Evolutionary conservation across 495 filamentous ascomycete species (phyloP), one percentile per base, ranked within the genome.

Genomic region (Neurospora sp.): DNA sequence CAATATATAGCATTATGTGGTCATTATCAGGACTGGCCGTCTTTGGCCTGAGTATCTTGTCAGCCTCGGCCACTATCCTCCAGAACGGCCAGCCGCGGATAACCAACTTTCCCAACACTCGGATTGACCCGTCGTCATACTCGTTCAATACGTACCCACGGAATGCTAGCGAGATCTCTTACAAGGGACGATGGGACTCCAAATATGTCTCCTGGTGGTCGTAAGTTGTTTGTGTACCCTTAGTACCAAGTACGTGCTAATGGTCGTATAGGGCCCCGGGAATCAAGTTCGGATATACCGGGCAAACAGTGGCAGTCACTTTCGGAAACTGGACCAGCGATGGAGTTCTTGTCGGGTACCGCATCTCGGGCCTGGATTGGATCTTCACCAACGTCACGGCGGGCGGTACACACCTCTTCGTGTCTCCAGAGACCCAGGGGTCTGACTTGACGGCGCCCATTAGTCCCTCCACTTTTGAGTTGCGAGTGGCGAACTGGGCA

Each of bases 171-270:
- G 89, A 92, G 76, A 83, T 92, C n/a, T 88, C 88, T 0, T 92
- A 91, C 82, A 90, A 91, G 76, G 90, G 90, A 4, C 84, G 90
- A 62, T 92, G 90, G 90, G 90, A 92, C 81, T 88, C 87, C 23
- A 85, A 89, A 72, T 84, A 89, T 74, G 85, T 90, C 70, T 91
- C 89, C 2, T 92, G 88, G 88, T 90, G 84, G 89, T 87, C 85
- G 85, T 86, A 80, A 83, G 35, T 35, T 4, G 35, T 35, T 35
- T 35, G 35, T 35, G 2, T 35, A 35, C 35, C 35, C 35, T 35
- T 35, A 35, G 2, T 35, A 35, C 35, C 35, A 35, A 3, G 27
- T 31, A 31, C 35, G 3, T 35, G 2, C 35, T 35, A 49, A 62
- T 40, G 62, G 18, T 9, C 5, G 16, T 31, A 4, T 69, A 88